Percentiles rank a stretch among this genome's conserved stretches.
Evolutionary conservation across 495 filamentous ascomycete species (phyloP).

Genomic region (Xylaria acuta): DNA sequence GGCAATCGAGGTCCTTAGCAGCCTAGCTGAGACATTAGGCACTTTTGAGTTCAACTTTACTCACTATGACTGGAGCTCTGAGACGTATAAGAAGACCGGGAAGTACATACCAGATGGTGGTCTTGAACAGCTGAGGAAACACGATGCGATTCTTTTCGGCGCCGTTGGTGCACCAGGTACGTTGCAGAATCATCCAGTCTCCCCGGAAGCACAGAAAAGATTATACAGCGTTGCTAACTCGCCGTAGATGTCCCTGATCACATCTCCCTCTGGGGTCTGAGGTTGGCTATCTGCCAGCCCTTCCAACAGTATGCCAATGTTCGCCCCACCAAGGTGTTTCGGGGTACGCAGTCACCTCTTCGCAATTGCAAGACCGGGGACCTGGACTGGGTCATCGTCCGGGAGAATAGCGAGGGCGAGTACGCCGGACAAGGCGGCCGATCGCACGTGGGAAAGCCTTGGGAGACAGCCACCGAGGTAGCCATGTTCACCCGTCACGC

Average conservation of each 20-base stretch:
- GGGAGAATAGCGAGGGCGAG: slow-evolving; percentile 65
- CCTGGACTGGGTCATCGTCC: slow-evolving; percentile 63
- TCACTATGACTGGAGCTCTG: slow-evolving; percentile 61
- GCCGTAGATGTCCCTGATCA: slow-evolving; percentile 60
- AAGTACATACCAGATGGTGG: slow-evolving; percentile 62
- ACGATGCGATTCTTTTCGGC: slow-evolving; percentile 64
- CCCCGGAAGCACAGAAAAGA: neutral
- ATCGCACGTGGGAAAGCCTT: slow-evolving; percentile 57
- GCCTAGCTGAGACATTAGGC: slow-evolving; percentile 51
- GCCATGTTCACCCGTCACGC: slow-evolving; percentile 62
- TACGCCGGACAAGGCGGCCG: slow-evolving; percentile 64
- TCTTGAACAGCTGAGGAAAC: slow-evolving; percentile 57
- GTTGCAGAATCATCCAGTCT: neutral
- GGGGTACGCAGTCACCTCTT: slow-evolving; percentile 56
- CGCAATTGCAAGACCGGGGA: slow-evolving; percentile 50
- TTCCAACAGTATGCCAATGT: slow-evolving; percentile 64
- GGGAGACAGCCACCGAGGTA: slow-evolving; percentile 61
- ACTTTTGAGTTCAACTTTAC: slow-evolving; percentile 58
- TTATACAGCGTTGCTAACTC: neutral
- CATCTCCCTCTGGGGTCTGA: slow-evolving; percentile 62
- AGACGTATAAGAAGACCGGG: slow-evolving; percentile 60
- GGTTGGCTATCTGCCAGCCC: slow-evolving; percentile 61
- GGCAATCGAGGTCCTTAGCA: slow-evolving; percentile 53
- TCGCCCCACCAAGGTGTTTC: slow-evolving; percentile 57
- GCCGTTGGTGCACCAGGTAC: slow-evolving; percentile 62